Evolutionary conservation across 1,284 basidiomycete species (phyloP).

Genomic region (Pholiota adiposa): DNA sequence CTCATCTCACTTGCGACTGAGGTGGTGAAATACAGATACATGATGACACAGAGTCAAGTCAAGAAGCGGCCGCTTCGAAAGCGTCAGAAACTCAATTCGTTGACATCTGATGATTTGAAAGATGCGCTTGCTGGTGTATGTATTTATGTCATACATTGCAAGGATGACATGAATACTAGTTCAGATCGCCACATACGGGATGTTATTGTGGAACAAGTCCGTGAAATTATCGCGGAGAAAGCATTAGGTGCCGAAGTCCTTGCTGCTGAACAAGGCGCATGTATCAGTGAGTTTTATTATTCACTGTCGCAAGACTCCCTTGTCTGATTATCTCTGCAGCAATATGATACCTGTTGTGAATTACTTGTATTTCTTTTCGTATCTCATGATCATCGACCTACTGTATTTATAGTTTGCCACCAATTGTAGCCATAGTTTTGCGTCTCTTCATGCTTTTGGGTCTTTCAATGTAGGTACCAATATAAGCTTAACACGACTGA

Average conservation of each 20-base stretch:
- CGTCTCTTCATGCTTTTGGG: slow-evolving; percentile 1
- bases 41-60: slow-evolving; percentile 21
- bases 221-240: slow-evolving; percentile 53
- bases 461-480: slow-evolving; percentile 1
- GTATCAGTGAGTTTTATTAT: slow-evolving; percentile 56
- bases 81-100: slow-evolving; percentile 46
- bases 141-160: slow-evolving; percentile 82
- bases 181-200: slow-evolving; percentile 52
- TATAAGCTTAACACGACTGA: background rate
- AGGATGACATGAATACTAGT: slow-evolving; percentile 58
- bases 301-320: background rate
- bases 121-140: slow-evolving; percentile 60
- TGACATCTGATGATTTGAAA: slow-evolving; percentile 43
- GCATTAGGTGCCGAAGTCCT: slow-evolving; percentile 67
- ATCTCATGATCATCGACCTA: slow-evolving; percentile 8
- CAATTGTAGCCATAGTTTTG: slow-evolving; percentile 31
- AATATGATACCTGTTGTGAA: slow-evolving; percentile 17
- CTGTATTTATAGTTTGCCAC: slow-evolving; percentile 26
- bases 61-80: slow-evolving; percentile 46
- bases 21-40: slow-evolving; percentile 52
- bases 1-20: slow-evolving; percentile 66
- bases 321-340: slow-evolving; percentile 4
- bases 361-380: slow-evolving; percentile 13
- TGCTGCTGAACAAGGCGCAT: slow-evolving; percentile 72
- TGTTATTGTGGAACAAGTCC: slow-evolving; percentile 67